Evolutionary conservation across 148 eudicot genomes (phyloP), one percentile per base, ranked within the genome.

Genomic region (Rhododendron kiyosumense): DNA sequence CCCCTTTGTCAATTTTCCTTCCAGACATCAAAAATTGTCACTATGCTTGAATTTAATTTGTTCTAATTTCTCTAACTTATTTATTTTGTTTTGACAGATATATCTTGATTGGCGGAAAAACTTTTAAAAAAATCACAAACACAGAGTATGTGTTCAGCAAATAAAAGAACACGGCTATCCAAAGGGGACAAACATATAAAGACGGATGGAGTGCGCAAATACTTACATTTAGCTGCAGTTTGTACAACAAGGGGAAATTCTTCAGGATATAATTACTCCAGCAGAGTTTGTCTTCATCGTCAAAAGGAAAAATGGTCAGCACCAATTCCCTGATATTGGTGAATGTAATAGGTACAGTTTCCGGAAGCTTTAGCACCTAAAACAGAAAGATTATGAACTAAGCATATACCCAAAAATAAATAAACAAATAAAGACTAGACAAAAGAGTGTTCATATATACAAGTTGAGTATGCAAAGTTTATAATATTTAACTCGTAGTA

Each of bases 141-240:
- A 65, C 34, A 32, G 0, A 28, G 15, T 13, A 69, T 32, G 2
- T 32, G 76, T 13, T 30, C 2, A 71, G 41, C 76, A 30, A 30
- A 71, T 32, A 13, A 71, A 69, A 69, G 75, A 69, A 30, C 18
- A 12, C 6, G 5, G 30, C 36, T 69, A 30, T 30, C 34, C 11
- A 69, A 67, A 7, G 30, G 30, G 36, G 38, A 71, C 76, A 30
- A 71, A 32, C 22, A 71, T 30, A 32, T 14, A 32, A 14, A 32
- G 38, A 15, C 22, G 1, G 20, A 14, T 67, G 34, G 74, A 5
- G 76, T 5, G 30, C 3, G 2, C 38, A 71, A 12, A 71, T 4
- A 85, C 87, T 86, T 52, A 86, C 90, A 86, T 88, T 86, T 65
- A 88, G 38, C n/a, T 88, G 81, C 18, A 88, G 86, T 61, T 88